phyloP scores from a whole-genome alignment of 2,329 filamentous ascomycete species.

The Ascochyta pisi region DNA sequence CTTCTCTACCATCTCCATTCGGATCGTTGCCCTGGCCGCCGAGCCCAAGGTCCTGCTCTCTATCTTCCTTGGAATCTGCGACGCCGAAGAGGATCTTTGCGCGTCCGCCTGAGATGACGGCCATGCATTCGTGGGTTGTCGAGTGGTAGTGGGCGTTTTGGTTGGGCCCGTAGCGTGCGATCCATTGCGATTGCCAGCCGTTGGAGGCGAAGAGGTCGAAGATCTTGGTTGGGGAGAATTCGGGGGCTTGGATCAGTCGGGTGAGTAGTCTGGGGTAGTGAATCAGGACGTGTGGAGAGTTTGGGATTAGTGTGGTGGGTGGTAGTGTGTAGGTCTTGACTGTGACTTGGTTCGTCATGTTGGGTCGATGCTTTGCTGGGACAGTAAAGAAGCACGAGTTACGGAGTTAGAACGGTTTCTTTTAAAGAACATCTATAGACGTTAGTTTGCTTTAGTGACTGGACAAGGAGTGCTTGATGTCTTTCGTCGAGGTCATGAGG shows the following conservation, averaged over 20 bases:
- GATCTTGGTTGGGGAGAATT: conserved; percentile 40
- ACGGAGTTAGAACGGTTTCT: too few species aligned
- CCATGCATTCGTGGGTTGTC: conserved; percentile 64
- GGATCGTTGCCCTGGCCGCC: conserved; percentile 42
- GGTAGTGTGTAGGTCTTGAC: conserved; percentile 28
- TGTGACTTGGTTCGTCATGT: too few species aligned
- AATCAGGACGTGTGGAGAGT: conserved; percentile 55
- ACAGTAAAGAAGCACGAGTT: too few species aligned
- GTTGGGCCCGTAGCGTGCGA: conserved; percentile 63
- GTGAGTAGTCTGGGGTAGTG: conserved; percentile 59
- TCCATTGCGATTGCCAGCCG: conserved; percentile 63
- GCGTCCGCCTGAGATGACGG: conserved; percentile 58
- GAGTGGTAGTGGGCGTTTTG: conserved; percentile 66
- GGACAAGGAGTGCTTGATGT: too few species aligned
- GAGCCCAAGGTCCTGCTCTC: conserved; percentile 13
- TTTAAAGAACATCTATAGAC: too few species aligned
- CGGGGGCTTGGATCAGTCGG: conserved; percentile 29
- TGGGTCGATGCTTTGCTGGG: too few species aligned
- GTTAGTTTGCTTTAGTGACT: too few species aligned
- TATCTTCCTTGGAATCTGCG: conserved; percentile 49
- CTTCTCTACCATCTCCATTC: conserved; percentile 52
- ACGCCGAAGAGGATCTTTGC: conserved; percentile 64
- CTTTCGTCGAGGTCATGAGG: conserved; percentile 13
- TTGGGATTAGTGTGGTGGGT: conserved; percentile 50
- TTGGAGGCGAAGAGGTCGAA: conserved; percentile 58